Evolutionary conservation across 768 basidiomycete genomes (phyloP).

Genomic region (Macrolepiota fuliginosa): DNA sequence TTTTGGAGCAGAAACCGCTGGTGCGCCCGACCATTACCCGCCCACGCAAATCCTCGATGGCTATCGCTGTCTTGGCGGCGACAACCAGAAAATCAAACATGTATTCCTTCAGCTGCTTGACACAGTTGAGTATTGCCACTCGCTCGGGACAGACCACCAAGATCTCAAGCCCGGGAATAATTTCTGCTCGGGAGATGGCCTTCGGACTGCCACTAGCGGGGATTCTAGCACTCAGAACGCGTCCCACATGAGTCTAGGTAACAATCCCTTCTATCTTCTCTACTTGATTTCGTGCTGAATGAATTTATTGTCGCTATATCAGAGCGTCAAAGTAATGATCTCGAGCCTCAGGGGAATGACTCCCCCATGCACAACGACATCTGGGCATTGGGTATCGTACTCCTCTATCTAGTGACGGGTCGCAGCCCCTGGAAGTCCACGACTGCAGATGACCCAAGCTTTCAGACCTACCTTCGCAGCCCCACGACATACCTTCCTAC

Average conservation of each 20-base stretch:
- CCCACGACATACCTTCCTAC: slow-evolving; percentile 82
- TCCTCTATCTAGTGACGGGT: slow-evolving; percentile 95
- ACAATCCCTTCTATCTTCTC: slow-evolving; percentile 22
- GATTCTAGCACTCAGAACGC: slow-evolving; percentile 96
- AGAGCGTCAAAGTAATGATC: slow-evolving; percentile 91
- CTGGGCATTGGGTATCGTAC: slow-evolving; percentile 96
- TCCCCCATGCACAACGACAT: slow-evolving; percentile 90
- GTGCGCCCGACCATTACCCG: slow-evolving; percentile 83
- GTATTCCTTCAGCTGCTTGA: slow-evolving; percentile 96
- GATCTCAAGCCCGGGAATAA: slow-evolving; percentile 98
- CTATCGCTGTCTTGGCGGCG: slow-evolving; percentile 84
- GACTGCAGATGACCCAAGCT: slow-evolving; percentile 83
- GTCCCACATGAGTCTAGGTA: slow-evolving; percentile 97
- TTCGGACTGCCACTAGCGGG: slow-evolving; percentile 79
- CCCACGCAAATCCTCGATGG: slow-evolving; percentile 90
- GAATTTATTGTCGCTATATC: slow-evolving; percentile 16
- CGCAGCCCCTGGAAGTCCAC: slow-evolving; percentile 98
- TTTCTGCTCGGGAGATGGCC: slow-evolving; percentile 81
- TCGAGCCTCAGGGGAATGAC: slow-evolving; percentile 72
- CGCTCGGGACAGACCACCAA: slow-evolving; percentile 92
- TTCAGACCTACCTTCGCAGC: slow-evolving; percentile 86
- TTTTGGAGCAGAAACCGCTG: slow-evolving; percentile 74
- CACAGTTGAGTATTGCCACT: slow-evolving; percentile 93
- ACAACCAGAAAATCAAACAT: slow-evolving; percentile 84
- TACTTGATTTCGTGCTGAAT: background rate